phyloP scores from a whole-genome alignment of 192 early-diverging fungal species.

The Geosiphon pyriformis region DNA sequence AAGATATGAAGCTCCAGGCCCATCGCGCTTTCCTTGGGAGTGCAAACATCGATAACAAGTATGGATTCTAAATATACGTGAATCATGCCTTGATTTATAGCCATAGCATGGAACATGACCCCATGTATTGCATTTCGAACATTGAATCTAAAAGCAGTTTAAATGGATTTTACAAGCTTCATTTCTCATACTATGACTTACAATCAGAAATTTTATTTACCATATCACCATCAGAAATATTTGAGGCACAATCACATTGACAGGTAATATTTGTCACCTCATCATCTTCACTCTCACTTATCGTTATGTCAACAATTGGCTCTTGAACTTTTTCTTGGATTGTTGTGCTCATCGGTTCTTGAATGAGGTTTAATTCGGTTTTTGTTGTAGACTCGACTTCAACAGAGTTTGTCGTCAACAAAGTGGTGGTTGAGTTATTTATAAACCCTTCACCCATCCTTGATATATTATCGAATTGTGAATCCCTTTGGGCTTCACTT shows the following conservation, averaged over 20 bases:
- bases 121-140: slow-evolving; percentile 33
- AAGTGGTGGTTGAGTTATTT: too few relatives aligned
- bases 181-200: slow-evolving; percentile 25
- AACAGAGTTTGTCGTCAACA: too few relatives aligned
- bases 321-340: too few relatives aligned
- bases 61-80: slow-evolving; percentile 23
- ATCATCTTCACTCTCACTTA: not conserved
- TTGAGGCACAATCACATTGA: slow-evolving; percentile 36
- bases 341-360: too few relatives aligned
- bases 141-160: slow-evolving; percentile 23
- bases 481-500: too few relatives aligned
- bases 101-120: slow-evolving; percentile 40
- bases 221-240: slow-evolving; percentile 24
- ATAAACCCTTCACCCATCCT: too few relatives aligned
- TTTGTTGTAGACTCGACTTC: too few relatives aligned
- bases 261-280: not conserved
- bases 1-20: not conserved
- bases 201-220: slow-evolving; percentile 10
- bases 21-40: not conserved
- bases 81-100: slow-evolving; percentile 26
- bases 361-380: too few relatives aligned
- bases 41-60: slow-evolving; percentile 34
- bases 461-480: too few relatives aligned
- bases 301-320: not conserved
- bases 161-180: not conserved